These are phyloP conservation scores for Sicyos baderoa DNA, from an alignment of 306 rosid genomes.

Conservation along the genomic window DNA sequence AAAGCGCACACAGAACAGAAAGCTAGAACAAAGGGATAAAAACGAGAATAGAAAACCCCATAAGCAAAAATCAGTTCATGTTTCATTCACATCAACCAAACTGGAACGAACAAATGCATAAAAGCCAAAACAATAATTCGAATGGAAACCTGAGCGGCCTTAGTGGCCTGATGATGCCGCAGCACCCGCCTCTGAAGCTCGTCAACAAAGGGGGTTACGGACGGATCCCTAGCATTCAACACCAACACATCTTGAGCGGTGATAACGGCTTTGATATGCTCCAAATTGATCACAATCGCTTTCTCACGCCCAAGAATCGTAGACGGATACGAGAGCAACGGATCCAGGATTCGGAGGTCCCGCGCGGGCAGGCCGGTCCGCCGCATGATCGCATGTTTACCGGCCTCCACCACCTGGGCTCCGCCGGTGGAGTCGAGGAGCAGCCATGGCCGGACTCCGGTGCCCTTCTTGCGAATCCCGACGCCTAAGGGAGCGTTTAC, in stretches of 20 bases:
- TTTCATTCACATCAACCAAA: neutral
- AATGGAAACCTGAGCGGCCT: slow-evolving; percentile 31
- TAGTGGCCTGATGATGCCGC: slow-evolving; percentile 55
- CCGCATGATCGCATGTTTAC: slow-evolving; percentile 86
- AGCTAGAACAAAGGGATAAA: neutral
- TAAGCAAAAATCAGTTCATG: no score
- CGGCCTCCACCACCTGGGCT: slow-evolving; percentile 68
- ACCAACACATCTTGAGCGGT: slow-evolving; percentile 82
- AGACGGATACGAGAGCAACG: slow-evolving; percentile 60
- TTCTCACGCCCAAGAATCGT: slow-evolving; percentile 68
- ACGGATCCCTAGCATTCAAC: slow-evolving; percentile 76
- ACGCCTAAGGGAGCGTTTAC: slow-evolving; percentile 23
- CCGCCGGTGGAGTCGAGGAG: slow-evolving; percentile 49
- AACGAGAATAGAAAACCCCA: no score
- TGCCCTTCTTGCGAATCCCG: slow-evolving; percentile 59
- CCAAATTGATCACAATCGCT: slow-evolving; percentile 83
- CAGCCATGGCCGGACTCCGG: slow-evolving; percentile 72
- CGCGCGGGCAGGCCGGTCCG: slow-evolving; percentile 90
- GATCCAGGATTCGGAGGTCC: slow-evolving; percentile 82
- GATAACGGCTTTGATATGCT: slow-evolving; percentile 88
- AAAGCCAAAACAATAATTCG: neutral
- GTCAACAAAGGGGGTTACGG: slow-evolving; percentile 75
- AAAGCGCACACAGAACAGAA: no score
- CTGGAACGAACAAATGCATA: neutral
- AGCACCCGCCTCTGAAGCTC: slow-evolving; percentile 60